Conservation (phyloP, 163 green algal genomes). For the Scenedesmus sp. region DNA sequence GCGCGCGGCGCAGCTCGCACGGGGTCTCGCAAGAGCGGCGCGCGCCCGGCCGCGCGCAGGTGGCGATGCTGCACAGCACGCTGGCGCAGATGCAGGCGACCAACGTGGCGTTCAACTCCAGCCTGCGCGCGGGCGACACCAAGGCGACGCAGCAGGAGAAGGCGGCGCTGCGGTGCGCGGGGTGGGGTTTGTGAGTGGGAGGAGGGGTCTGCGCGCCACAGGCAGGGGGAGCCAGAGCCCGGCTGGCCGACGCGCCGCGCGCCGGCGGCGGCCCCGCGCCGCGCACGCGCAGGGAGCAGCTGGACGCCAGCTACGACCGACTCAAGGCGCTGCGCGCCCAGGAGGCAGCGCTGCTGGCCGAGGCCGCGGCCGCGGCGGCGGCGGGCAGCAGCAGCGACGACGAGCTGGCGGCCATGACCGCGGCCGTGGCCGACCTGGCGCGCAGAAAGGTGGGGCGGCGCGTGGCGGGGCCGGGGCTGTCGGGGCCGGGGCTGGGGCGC, state of each 20-base stretch:
- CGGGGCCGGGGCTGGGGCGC: too few relatives aligned
- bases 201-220: too few relatives aligned
- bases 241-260: too few relatives aligned
- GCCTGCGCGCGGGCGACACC: constrained; percentile 55
- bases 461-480: too few relatives aligned
- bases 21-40: too few relatives aligned
- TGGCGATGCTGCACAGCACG: constrained; percentile 65
- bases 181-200: not conserved
- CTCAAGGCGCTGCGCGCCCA: constrained; percentile 77
- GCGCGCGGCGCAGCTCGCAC: too few relatives aligned
- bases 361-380: constrained; percentile 59
- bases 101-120: constrained; percentile 64
- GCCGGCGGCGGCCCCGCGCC: too few relatives aligned
- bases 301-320: constrained; percentile 75
- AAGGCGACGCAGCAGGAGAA: constrained; percentile 57
- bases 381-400: constrained; percentile 46
- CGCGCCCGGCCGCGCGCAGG: constrained; percentile 54
- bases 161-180: constrained; percentile 46
- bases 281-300: constrained; percentile 40
- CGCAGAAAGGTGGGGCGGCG: constrained; percentile 52
- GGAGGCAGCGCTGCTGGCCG: constrained; percentile 62
- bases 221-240: too few relatives aligned
- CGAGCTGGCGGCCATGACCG: constrained; percentile 55
- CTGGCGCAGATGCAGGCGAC: constrained; percentile 67
- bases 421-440: constrained; percentile 53